These are phyloP conservation scores for Strobilomyces confusus DNA, from an alignment of 768 basidiomycete species.

Conservation along the genomic window DNA sequence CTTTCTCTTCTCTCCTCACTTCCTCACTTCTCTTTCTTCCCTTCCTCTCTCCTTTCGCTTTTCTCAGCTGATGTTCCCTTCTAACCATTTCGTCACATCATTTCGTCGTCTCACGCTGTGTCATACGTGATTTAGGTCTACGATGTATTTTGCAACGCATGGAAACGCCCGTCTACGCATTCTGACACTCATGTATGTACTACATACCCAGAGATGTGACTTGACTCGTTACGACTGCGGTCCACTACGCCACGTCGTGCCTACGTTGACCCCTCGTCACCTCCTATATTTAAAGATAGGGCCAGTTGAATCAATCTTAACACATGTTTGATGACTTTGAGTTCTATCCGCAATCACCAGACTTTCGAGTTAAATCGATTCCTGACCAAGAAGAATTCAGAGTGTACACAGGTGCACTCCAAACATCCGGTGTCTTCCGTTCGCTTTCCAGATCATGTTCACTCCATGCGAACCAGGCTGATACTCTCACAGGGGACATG, in stretches of 20 bases:
- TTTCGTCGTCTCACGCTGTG: slow-evolving; percentile 36
- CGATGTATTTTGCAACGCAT: slow-evolving; percentile 37
- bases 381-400: slow-evolving; percentile 47
- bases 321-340: slow-evolving; percentile 17
- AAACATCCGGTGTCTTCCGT: slow-evolving; percentile 63
- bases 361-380: slow-evolving; percentile 54
- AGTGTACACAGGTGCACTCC: slow-evolving; percentile 47
- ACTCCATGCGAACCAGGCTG: not conserved
- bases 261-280: slow-evolving; percentile 5
- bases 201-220: not conserved
- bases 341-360: slow-evolving; percentile 44
- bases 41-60: slow-evolving; percentile 14
- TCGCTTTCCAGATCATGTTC: slow-evolving; percentile 24
- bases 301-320: not conserved
- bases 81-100: slow-evolving; percentile 31
- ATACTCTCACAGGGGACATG: slow-evolving; percentile 53
- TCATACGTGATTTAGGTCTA: slow-evolving; percentile 39
- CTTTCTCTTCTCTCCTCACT: slow-evolving; percentile 9
- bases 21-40: slow-evolving; percentile 1
- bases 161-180: slow-evolving; percentile 27
- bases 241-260: slow-evolving; percentile 19
- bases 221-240: slow-evolving; percentile 7
- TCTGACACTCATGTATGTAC: slow-evolving; percentile 5
- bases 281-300: slow-evolving; percentile 10
- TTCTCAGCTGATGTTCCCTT: slow-evolving; percentile 31